Conservation (phyloP, 495 filamentous ascomycete genomes). For the Penicillium malachiteum region DNA sequence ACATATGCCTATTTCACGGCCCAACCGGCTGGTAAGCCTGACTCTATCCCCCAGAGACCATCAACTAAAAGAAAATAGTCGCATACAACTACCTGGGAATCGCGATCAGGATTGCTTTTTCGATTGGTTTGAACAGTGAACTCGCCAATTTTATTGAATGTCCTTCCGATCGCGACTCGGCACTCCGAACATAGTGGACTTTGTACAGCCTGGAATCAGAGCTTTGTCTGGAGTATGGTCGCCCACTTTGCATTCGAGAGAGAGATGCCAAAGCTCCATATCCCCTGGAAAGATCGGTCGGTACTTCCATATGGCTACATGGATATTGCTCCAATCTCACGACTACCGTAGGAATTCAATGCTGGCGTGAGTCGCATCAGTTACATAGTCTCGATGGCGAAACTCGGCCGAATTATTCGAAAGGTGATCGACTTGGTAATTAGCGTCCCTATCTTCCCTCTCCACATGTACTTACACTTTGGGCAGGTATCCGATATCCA, state of each 20-base stretch:
- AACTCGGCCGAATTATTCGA: slow-evolving; percentile 7
- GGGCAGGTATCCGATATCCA: slow-evolving; percentile 7
- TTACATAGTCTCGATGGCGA: slow-evolving; percentile 9
- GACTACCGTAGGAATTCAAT: background rate
- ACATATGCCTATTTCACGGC: slow-evolving; percentile 8
- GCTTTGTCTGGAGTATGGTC: slow-evolving; percentile 12
- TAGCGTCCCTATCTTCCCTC: background rate
- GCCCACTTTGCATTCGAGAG: slow-evolving; percentile 13
- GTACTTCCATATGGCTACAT: background rate
- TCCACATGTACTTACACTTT: background rate
- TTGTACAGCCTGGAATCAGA: slow-evolving; percentile 16
- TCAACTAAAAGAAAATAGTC: slow-evolving; percentile 5
- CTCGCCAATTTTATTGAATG: background rate
- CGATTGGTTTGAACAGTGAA: slow-evolving; percentile 11
- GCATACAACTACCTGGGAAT: slow-evolving; percentile 15
- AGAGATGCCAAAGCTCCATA: slow-evolving; percentile 11
- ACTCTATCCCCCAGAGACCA: background rate
- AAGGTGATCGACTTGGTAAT: slow-evolving; percentile 13
- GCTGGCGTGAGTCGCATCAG: background rate
- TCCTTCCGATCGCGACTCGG: background rate
- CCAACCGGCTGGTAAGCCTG: slow-evolving; percentile 3
- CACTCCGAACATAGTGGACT: slow-evolving; percentile 10
- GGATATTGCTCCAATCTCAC: background rate
- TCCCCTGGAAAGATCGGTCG: slow-evolving; percentile 1
- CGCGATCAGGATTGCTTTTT: slow-evolving; percentile 19